Conservation (phyloP, 2,329 filamentous ascomycete species). For the Pseudogymnoascus sp. region DNA sequence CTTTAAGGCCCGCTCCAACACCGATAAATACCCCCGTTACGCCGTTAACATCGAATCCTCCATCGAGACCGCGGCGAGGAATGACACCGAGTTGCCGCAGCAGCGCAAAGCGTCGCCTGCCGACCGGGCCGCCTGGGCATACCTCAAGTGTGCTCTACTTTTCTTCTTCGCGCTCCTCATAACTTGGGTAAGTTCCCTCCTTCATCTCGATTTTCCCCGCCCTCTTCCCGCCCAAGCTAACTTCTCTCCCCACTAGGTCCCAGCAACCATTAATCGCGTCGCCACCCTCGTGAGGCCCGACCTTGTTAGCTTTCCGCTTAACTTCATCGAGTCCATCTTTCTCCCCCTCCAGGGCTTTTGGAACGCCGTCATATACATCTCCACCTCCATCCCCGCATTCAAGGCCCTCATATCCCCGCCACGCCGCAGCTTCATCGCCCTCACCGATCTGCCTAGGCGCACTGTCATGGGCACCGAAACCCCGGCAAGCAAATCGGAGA, state of each 20-base stretch:
- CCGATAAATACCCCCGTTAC: slow-evolving; percentile 12
- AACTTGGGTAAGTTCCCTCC: slow-evolving; percentile 68
- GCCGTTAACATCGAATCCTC: slow-evolving; percentile 9
- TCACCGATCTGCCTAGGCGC: neutral
- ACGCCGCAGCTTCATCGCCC: neutral
- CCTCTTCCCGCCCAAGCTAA: slow-evolving; percentile 44
- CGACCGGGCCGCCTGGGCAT: slow-evolving; percentile 60
- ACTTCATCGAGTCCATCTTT: slow-evolving; percentile 57
- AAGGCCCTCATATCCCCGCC: neutral
- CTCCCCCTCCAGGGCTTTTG: slow-evolving; percentile 77
- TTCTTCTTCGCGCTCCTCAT: slow-evolving; percentile 66
- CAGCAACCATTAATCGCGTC: slow-evolving; percentile 67
- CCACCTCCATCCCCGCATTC: slow-evolving; percentile 36
- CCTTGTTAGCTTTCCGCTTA: slow-evolving; percentile 49
- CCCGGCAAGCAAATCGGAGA: neutral
- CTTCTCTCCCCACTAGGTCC: slow-evolving; percentile 46
- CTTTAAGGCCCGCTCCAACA: neutral
- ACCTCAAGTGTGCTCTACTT: slow-evolving; percentile 61
- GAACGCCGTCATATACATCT: slow-evolving; percentile 71
- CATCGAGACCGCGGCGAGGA: neutral
- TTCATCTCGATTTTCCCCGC: slow-evolving; percentile 67
- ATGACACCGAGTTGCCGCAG: neutral
- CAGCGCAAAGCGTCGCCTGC: slow-evolving; percentile 21
- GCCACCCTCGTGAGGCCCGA: slow-evolving; percentile 56
- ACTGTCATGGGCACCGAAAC: neutral